phyloP scores from a whole-genome alignment of 805 yeast species.

The Yueomyces sinensis region DNA sequence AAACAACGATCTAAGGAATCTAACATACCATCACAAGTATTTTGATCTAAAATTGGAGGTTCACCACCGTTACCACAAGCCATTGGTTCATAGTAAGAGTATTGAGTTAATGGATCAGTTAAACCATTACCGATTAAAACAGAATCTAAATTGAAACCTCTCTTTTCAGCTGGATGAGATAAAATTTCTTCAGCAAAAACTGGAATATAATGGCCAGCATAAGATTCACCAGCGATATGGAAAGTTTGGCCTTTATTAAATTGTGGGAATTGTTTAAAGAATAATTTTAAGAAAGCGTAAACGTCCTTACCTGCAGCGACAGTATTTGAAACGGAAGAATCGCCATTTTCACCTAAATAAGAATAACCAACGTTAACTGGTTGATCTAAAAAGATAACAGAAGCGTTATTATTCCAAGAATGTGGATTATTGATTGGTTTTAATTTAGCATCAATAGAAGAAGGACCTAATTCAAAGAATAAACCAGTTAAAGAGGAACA shows the following conservation, averaged over 20 bases:
- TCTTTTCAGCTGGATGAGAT: slow-evolving; percentile 40
- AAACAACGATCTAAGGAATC: slow-evolving; percentile 65
- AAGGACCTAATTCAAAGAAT: slow-evolving; percentile 85
- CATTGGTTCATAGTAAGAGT: slow-evolving; percentile 76
- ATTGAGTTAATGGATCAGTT: slow-evolving; percentile 74
- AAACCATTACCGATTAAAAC: slow-evolving; percentile 85
- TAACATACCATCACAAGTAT: slow-evolving; percentile 63
- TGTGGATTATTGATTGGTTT: slow-evolving; percentile 67
- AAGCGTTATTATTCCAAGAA: slow-evolving; percentile 88
- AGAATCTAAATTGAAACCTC: slow-evolving; percentile 54
- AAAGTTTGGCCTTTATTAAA: slow-evolving; percentile 46
- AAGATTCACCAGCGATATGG: slow-evolving; percentile 78
- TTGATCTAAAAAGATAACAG: slow-evolving; percentile 84
- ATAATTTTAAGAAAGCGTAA: slow-evolving; percentile 67
- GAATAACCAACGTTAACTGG: slow-evolving; percentile 92
- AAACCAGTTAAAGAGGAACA: slow-evolving; percentile 86
- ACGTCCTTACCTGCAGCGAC: slow-evolving; percentile 82
- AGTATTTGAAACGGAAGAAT: slow-evolving; percentile 48
- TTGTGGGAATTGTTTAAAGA: slow-evolving; percentile 75
- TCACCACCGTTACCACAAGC: slow-evolving; percentile 90
- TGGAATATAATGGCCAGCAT: slow-evolving; percentile 82
- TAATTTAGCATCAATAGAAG: slow-evolving; percentile 50
- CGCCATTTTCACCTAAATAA: slow-evolving; percentile 32
- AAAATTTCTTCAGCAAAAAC: slow-evolving; percentile 73
- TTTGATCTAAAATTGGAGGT: slow-evolving; percentile 62